Percentiles rank a stretch among this genome's conserved stretches.
Evolutionary conservation across 176 grass and related monocot species (phyloP).

Genomic region (Phragmites australis): DNA sequence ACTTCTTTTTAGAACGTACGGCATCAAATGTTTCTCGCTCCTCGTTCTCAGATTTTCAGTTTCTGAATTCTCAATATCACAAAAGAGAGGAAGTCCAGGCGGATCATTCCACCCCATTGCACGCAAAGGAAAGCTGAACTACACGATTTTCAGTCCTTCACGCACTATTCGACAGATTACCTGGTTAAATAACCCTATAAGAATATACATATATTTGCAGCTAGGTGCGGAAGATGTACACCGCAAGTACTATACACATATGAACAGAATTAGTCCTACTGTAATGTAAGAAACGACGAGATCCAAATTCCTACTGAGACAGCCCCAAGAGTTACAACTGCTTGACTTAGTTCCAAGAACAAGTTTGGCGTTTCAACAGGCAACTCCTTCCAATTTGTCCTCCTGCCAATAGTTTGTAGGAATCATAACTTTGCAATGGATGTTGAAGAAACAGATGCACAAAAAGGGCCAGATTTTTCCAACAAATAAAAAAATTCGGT

Average conservation of each 20-base stretch:
- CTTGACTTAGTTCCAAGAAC: conserved; percentile 85
- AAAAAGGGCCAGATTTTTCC: background rate
- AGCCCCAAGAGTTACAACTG: conserved; percentile 67
- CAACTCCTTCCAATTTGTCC: conserved; percentile 91
- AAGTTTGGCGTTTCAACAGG: conserved; percentile 62
- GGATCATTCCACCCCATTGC: background rate
- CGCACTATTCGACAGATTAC: conserved; percentile 18
- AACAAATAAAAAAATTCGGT: background rate
- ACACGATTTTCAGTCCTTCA: conserved; percentile 25
- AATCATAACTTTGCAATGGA: conserved; percentile 19
- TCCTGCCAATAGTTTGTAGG: conserved; percentile 46
- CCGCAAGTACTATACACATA: conserved; percentile 22
- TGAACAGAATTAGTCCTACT: conserved; percentile 42
- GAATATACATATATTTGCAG: conserved; percentile 45
- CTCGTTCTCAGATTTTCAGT: background rate
- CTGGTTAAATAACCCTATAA: conserved; percentile 27
- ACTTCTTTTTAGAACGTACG: background rate
- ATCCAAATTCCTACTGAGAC: conserved; percentile 87
- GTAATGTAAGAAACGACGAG: conserved; percentile 61
- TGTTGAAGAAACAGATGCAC: conserved; percentile 2
- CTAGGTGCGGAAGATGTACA: conserved; percentile 4
- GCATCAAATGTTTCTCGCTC: background rate
- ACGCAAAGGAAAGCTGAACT: conserved; percentile 8
- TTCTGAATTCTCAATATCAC: background rate
- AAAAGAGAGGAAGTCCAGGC: background rate